Base-by-base conservation (phyloP, 2,329 filamentous ascomycete genomes). In the Chaetoscypha palmicola region DNA sequence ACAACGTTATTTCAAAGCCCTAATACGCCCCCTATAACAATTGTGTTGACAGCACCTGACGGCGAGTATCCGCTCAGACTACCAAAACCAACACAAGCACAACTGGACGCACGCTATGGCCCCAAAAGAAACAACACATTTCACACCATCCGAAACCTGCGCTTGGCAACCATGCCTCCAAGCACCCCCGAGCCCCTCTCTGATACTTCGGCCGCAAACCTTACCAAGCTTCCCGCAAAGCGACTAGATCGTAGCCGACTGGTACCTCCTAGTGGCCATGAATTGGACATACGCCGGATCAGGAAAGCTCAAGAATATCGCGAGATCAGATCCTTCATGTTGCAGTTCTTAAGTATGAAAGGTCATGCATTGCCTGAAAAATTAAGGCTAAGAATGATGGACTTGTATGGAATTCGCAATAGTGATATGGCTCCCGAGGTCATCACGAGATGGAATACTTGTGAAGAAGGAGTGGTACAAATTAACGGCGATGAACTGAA, bases 41-140 rank as follows among this genome's bases (percentile, higher is more conserved):
- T 58, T 22, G 49, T 55, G n/a, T 43, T 58, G 31, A 58, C 55
- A 12, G 49, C 52, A 19, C 54, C 55, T 9, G 44, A 47, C 8
- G 43, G 47, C 16, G 35, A 20, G 11, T 9, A 38, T 23, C 40
- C 45, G 4, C 14, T 21, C 4, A 7, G 11, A 4, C 14, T 22
- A 11, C 41, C 24, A 17, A 5, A 31, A 2, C 23, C 34, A n/a
- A n/a, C n/a, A n/a, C n/a, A n/a, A n/a, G n/a, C n/a, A n/a, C n/a
- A n/a, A n/a, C n/a, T n/a, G n/a, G 10, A 4, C 23, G 14, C 8
- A 16, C 7, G 11, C 28, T 31, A 31, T 12, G 9, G 28, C 9
- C 32, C n/a, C n/a, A 34, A 34, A 19, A 12, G 19, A 16, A 34
- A 17, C 32, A 10, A 5, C 32, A 34, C n/a, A 12, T 16, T 19